Evolutionary conservation across 116 monocot species (phyloP), one percentile per base, ranked within the genome.

Genomic region (Iris pallida): DNA sequence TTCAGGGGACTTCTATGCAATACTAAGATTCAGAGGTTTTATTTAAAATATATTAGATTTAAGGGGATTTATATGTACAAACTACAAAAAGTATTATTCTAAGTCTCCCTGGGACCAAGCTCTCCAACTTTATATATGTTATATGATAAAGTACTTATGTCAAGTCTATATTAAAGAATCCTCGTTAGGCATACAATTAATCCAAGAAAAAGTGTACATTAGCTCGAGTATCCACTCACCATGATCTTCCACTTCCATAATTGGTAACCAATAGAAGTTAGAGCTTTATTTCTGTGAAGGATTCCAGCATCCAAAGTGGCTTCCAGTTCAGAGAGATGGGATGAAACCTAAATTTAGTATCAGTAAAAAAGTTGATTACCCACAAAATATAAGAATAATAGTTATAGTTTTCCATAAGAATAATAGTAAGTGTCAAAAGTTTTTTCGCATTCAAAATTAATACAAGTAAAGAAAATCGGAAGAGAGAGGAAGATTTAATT

Each of bases 231-330:
- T 41, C 51, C 44, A 48, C 79, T 83, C 86, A 92, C 97, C 83
- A 87, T 82, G 56, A 85, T 66, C 46, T 65, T 83, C 97, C 97
- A 97, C 66, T 79, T 90, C 80, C 83, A 76, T 57, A 92, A 46
- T 69, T 88, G 79, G 40, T 71, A 86, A 8, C 83, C 93, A 69
- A 98, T 82, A 40, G 90, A 85, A 83, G 79, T 70, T 71, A 98
- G 84, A 63, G 83, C 90, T 42, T 72, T 74, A 76, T 98, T 98
- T 82, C 93, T 87, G 58, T 98, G 98, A 15, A 76, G 93, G 58
- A 80, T 87, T 71, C 98, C 98, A 79, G 98, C 98, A 88, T 98
- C 83, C 75, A 93, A 57, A 64, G 93, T 90, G 56, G 74, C 83
- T 82, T 98, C 93, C 76, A 98, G 78, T 42, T 98, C 98, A 75